A percentile compares a stretch with the other conserved stretches of the same genome.
Conservation (phyloP, 345 rosid genomes). For the Syzygium jambos region DNA sequence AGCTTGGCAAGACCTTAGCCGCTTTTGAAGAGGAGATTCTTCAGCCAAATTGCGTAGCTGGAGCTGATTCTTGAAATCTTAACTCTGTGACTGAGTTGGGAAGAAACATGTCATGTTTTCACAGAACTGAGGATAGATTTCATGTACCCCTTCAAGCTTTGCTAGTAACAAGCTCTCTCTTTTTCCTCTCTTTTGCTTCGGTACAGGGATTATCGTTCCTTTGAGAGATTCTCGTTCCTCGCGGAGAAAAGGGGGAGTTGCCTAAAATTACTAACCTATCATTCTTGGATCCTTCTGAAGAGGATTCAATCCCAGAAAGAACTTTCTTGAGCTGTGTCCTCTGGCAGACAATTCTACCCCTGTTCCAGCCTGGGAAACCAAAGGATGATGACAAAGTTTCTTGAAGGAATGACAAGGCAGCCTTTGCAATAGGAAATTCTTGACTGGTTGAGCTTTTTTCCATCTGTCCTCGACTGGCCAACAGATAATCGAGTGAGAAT, state of each 20-base stretch:
- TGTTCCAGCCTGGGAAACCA: constrained; percentile 70
- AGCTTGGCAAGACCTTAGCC: background rate
- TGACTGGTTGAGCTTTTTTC: constrained; percentile 54
- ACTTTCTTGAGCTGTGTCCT: constrained; percentile 69
- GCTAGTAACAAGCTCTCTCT: constrained; percentile 54
- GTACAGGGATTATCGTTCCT: constrained; percentile 10
- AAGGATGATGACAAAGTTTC: constrained; percentile 57
- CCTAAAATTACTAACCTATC: constrained; percentile 32
- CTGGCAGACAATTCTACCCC: constrained; percentile 85
- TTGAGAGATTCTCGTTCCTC: constrained; percentile 24
- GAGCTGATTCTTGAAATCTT: constrained; percentile 4
- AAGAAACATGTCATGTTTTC: background rate
- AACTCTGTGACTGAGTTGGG: background rate
- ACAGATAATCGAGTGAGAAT: background rate
- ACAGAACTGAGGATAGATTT: background rate
- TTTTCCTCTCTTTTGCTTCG: constrained; percentile 21
- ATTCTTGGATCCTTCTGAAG: constrained; percentile 31
- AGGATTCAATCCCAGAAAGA: constrained; percentile 31
- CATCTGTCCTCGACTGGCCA: constrained; percentile 58
- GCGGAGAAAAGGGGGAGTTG: constrained; percentile 41
- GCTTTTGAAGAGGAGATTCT: background rate
- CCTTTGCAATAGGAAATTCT: constrained; percentile 54
- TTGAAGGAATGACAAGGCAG: constrained; percentile 55
- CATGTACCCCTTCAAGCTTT: constrained; percentile 12
- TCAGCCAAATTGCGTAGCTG: background rate